phyloP scores from a whole-genome alignment of 2,329 filamentous ascomycete species.

The Penicillium oxalicum region DNA sequence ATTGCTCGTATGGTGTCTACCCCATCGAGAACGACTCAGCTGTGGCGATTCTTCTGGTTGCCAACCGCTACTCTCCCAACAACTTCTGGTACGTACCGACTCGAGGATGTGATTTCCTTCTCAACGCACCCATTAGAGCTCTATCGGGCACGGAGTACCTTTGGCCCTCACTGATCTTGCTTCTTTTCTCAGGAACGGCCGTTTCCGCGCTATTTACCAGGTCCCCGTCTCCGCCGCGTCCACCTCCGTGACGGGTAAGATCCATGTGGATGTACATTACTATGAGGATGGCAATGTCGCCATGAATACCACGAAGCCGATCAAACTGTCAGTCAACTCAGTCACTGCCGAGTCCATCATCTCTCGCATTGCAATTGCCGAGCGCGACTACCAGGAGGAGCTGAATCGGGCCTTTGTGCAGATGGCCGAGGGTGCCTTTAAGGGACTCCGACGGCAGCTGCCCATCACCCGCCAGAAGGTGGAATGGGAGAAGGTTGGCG shows the following conservation, averaged over 20 bases:
- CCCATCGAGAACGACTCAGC: conserved; percentile 69
- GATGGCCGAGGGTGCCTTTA: conserved; percentile 92
- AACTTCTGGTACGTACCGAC: conserved; percentile 73
- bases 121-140: neutral
- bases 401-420: conserved; percentile 83
- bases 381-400: conserved; percentile 95
- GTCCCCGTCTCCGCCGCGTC: conserved; percentile 59
- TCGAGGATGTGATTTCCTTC: no score
- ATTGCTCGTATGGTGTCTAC: conserved; percentile 73
- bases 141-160: neutral
- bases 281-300: conserved; percentile 99
- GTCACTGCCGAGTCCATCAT: conserved; percentile 64
- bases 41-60: conserved; percentile 76
- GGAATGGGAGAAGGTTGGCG: conserved; percentile 97
- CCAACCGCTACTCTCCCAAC: conserved; percentile 95
- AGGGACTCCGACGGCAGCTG: conserved; percentile 82
- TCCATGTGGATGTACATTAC: conserved; percentile 97
- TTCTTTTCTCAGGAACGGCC: conserved; percentile 66
- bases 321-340: conserved; percentile 57
- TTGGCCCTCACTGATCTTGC: neutral
- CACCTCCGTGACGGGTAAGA: conserved; percentile 63
- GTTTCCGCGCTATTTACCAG: conserved; percentile 86
- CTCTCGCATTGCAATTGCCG: conserved; percentile 68
- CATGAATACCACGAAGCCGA: conserved; percentile 76
- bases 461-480: conserved; percentile 98